phyloP scores from a whole-genome alignment of 208 protist genomes.

The Kentomonas sorsogonicus region DNA sequence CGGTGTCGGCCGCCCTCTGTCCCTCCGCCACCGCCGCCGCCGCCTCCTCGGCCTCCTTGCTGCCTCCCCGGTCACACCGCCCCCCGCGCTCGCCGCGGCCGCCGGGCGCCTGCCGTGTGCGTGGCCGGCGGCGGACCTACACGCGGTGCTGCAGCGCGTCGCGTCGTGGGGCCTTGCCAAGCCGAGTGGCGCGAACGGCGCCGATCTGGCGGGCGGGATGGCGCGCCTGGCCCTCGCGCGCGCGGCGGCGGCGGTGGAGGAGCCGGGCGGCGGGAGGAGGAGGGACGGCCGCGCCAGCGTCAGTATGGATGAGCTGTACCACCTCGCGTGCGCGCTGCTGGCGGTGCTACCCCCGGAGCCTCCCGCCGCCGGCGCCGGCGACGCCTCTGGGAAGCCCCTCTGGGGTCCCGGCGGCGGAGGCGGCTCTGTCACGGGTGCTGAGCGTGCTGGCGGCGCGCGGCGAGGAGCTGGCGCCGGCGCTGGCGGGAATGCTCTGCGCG shows the following conservation, averaged over 20 bases:
- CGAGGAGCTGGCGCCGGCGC: conserved; percentile 28
- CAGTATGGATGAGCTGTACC: no score
- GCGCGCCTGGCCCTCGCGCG: conserved; percentile 22
- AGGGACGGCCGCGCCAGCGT: no score
- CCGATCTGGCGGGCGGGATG: conserved; percentile 26
- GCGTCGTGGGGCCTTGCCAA: no score
- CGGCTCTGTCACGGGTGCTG: conserved; percentile 30
- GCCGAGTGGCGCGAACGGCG: conserved; percentile 29
- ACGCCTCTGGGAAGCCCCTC: conserved; percentile 36
- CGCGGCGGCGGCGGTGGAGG: no score
- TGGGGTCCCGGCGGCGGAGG: conserved; percentile 19
- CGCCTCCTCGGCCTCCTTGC: no score
- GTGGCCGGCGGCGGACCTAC: conserved; percentile 14
- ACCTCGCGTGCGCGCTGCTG: conserved; percentile 14
- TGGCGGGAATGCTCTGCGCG: conserved; percentile 39
- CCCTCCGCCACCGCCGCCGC: conserved; percentile 2
- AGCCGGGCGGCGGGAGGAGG: no score
- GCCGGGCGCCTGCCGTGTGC: conserved; percentile 5
- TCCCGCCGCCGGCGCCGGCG: no score
- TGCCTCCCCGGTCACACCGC: no score
- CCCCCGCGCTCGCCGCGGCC: no score
- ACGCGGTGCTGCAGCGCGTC: conserved; percentile 18
- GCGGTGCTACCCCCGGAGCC: conserved; percentile 14
- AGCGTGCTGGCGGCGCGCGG: conserved; percentile 24
- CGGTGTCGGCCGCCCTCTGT: conserved; percentile 10